These are phyloP conservation scores for Fusarium compactum DNA, from an alignment of 2,329 filamentous ascomycete species.

Conservation along the genomic window DNA sequence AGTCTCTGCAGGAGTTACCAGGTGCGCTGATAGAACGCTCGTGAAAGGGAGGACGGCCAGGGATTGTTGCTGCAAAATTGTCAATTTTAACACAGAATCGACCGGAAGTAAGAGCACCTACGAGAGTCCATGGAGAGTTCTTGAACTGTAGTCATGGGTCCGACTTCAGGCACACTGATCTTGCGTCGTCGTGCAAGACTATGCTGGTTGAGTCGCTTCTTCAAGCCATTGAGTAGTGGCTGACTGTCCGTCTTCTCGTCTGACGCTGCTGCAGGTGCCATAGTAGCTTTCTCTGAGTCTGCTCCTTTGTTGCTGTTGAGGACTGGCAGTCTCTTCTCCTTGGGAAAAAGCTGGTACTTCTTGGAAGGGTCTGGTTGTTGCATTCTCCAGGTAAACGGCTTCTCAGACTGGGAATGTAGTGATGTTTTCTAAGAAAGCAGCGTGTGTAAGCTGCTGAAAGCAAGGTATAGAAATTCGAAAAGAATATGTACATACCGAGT, in stretches of 20 bases:
- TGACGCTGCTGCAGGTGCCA: conserved; percentile 57
- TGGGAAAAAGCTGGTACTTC: conserved; percentile 73
- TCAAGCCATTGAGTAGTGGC: conserved; percentile 56
- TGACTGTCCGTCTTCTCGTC: conserved; percentile 56
- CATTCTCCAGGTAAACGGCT: conserved; percentile 70
- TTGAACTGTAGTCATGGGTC: conserved; percentile 76
- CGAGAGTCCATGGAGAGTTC: conserved; percentile 77
- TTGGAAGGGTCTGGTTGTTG: conserved; percentile 63
- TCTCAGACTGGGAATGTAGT: conserved; percentile 57
- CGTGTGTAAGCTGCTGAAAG: conserved; percentile 31
- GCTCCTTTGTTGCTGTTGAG: conserved; percentile 61
- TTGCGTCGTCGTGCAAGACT: conserved; percentile 70
- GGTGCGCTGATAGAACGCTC: conserved; percentile 75
- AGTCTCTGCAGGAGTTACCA: conserved; percentile 61
- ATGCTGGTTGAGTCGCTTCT: conserved; percentile 69
- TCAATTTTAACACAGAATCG: conserved; percentile 27
- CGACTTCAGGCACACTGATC: conserved; percentile 72
- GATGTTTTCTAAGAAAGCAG: conserved; percentile 39
- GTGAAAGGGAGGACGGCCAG: conserved; percentile 72
- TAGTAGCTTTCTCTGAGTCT: conserved; percentile 64
- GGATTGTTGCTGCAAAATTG: conserved; percentile 69
- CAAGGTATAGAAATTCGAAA: conserved; percentile 19
- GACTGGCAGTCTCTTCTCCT: conserved; percentile 60
- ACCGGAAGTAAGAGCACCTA: conserved; percentile 54
- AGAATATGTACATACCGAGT: conserved; percentile 55